Base-by-base conservation (phyloP, 1,139 yeast species). In the Pichia sp. region DNA sequence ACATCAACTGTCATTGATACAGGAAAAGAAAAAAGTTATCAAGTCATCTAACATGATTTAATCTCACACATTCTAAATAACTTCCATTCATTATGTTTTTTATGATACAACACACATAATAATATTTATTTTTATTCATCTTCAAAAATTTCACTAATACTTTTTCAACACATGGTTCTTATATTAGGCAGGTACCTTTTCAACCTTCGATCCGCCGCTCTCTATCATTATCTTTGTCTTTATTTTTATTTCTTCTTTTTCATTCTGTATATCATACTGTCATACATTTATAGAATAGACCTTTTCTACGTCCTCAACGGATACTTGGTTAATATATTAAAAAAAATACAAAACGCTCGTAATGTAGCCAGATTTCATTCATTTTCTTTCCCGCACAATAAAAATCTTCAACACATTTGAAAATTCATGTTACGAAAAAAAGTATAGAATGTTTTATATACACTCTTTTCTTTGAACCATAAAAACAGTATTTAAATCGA, bases 221-320 rank as follows among this genome's bases (percentile, higher is more conserved):
- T n/a, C n/a, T n/a, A n/a, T n/a, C n/a, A n/a, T n/a, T n/a, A n/a
- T n/a, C n/a, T 36, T 22, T 42, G 34, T 42, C 30, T 27, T 43
- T 38, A 18, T 34, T 18, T 34, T 32, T 18, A 9, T 11, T 11
- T 11, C 15, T 15, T 35, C 16, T 22, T 35, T 24, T 27, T 23
- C 32, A 20, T 26, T 30, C 24, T 37, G 24, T 40, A 11, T 39
- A 23, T 27, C 36, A 24, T n/a, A 18, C 40, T n/a, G n/a, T 38
- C 43, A 25, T 40, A 30, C 27, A 29, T 46, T 22, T 46, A 49
- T 49, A 46, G 46, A 43, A 45, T 50, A 50, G 51, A 43, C 50
- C 53, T 50, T 50, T 50, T 47, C 53, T 50, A 35, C 38, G 24
- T 35, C 38, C 38, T 35, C 38, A 35, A 35, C 38, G 38, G 38